phyloP scores from a whole-genome alignment of 1,284 basidiomycete genomes.

The Jaminaea rosea region DNA sequence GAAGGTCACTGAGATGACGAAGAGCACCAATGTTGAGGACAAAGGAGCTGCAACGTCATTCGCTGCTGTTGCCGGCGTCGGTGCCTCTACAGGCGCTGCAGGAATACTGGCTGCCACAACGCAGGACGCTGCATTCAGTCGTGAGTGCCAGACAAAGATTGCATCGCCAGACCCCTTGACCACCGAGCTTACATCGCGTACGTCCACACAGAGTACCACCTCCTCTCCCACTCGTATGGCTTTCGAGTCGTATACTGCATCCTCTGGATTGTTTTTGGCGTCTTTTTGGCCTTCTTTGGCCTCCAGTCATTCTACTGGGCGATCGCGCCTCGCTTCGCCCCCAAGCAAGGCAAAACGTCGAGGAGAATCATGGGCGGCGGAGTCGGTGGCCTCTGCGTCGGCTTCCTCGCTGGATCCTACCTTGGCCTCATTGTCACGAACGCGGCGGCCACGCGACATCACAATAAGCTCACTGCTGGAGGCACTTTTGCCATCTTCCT shows the following conservation, averaged over 20 bases:
- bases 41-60: too few species aligned
- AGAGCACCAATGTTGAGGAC: too few species aligned
- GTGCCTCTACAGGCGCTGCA: too few species aligned
- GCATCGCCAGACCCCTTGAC: too few species aligned
- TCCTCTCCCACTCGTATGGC: background rate
- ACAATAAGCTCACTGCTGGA: conserved; percentile 11
- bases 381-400: conserved; percentile 23
- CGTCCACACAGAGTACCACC: too few species aligned
- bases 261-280: conserved; percentile 23
- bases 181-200: too few species aligned
- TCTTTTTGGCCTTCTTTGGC: conserved; percentile 32
- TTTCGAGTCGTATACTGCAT: conserved; percentile 23
- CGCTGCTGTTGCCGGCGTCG: too few species aligned
- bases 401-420: conserved; percentile 31
- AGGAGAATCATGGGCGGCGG: conserved; percentile 22
- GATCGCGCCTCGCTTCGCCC: conserved; percentile 6
- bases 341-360: conserved; percentile 4
- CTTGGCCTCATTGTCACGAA: conserved; percentile 18
- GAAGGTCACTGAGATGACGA: too few species aligned
- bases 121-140: too few species aligned
- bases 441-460: conserved; percentile 11
- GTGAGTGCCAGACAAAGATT: too few species aligned
- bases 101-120: too few species aligned
- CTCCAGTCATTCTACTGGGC: conserved; percentile 37
- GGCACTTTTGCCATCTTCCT: conserved; percentile 29